Percentiles rank a stretch among this genome's conserved stretches.
Conservation (phyloP, 208 protist genomes). For the Lotmaria passim region DNA sequence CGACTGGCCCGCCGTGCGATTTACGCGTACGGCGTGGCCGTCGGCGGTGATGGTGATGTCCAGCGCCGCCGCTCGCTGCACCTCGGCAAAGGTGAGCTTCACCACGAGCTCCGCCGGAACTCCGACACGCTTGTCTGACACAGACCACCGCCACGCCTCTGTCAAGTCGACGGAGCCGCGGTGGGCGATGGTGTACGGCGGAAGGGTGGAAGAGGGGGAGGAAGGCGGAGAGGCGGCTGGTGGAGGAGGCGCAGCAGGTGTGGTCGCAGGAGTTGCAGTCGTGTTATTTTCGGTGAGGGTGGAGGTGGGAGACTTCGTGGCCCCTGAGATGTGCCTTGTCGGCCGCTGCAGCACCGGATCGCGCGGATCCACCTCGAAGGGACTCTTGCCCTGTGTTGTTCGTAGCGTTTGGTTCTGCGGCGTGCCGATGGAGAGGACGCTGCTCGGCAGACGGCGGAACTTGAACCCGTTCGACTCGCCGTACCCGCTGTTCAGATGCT, state of each 20-base stretch:
- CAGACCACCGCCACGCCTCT: constrained; percentile 82
- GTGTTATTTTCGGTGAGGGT: not conserved
- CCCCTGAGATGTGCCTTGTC: constrained; percentile 39
- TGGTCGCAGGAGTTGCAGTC: not conserved
- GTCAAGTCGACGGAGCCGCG: constrained; percentile 78
- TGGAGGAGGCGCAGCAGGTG: not conserved
- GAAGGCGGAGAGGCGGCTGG: not conserved
- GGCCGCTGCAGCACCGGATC: constrained; percentile 58
- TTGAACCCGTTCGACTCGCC: constrained; percentile 75
- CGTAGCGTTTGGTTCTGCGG: constrained; percentile 88
- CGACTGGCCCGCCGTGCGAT: constrained; percentile 42
- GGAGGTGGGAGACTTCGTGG: not conserved
- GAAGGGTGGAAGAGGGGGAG: constrained; percentile 28
- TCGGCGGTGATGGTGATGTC: constrained; percentile 68
- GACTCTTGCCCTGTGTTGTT: constrained; percentile 36
- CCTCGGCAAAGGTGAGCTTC: constrained; percentile 70
- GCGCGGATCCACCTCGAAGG: constrained; percentile 51
- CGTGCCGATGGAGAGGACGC: constrained; percentile 62
- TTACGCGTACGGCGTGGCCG: constrained; percentile 55
- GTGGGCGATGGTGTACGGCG: constrained; percentile 73
- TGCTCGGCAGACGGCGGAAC: constrained; percentile 66
- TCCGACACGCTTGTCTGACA: constrained; percentile 74
- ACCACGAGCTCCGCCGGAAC: constrained; percentile 84
- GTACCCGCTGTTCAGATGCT: constrained; percentile 91
- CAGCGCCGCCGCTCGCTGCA: constrained; percentile 54